These are phyloP conservation scores for Nemania bipapillata DNA, from an alignment of 2,329 filamentous ascomycete species.

Conservation along the genomic window DNA sequence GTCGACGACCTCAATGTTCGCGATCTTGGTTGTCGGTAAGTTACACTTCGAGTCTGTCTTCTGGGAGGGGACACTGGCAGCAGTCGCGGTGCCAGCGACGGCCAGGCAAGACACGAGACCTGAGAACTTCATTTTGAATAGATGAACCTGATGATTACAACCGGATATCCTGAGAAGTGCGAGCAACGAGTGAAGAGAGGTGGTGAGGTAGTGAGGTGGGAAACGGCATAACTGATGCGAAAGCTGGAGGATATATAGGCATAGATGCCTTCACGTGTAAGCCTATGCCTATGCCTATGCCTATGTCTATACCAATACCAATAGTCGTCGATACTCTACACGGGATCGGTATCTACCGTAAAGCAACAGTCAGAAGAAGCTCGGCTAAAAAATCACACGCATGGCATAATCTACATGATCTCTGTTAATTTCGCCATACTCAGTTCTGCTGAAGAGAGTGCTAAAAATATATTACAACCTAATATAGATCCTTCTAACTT, in stretches of 20 bases:
- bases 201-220: conserved; percentile 10
- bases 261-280: background rate
- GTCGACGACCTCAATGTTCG: conserved; percentile 37
- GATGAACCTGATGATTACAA: conserved; percentile 10
- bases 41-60: background rate
- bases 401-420: background rate
- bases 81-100: conserved; percentile 8
- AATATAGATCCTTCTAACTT: background rate
- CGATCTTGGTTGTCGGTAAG: conserved; percentile 34
- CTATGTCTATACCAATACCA: too few species aligned
- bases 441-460: background rate
- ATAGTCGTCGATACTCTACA: too few species aligned
- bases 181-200: conserved; percentile 10
- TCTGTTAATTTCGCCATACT: background rate
- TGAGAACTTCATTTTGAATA: conserved; percentile 34
- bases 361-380: background rate
- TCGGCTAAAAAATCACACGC: background rate
- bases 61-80: background rate
- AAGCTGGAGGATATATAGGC: background rate
- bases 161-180: background rate
- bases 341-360: background rate
- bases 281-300: too few species aligned
- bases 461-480: background rate
- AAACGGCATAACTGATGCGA: background rate
- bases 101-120: conserved; percentile 20